Evolutionary conservation across 306 rosid species (phyloP), one percentile per base, ranked within the genome.

Genomic region (Prunus mongolica): DNA sequence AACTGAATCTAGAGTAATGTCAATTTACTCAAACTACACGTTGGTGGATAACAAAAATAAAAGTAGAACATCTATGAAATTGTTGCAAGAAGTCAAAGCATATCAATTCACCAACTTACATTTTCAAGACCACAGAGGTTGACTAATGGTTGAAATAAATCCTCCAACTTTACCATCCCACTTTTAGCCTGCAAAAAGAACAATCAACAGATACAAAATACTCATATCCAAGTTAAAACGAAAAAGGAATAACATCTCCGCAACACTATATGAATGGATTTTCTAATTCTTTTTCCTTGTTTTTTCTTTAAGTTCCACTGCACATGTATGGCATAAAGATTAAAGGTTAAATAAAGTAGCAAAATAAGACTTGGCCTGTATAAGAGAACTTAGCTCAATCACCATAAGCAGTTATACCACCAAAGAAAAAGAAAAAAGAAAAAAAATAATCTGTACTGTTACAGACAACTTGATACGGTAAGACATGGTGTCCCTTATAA

Each of bases 101-200:
- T 32, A 20, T 32, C 13, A 14, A 76, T 22, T 38, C 80, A 52
- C 71, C 61, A 79, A 85, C 98, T 88, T 84, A 94, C 98, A 84
- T 84, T 94, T 81, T 89, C 84, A 74, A 88, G 73, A 69, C 64
- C 71, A 62, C 95, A 92, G 71, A 94, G 95, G 73, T 89, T 90
- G 82, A 94, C 86, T 76, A 94, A 85, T 28, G 96, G 95, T 76
- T 84, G 78, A 82, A 92, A 72, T 82, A 90, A 52, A 80, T 79
- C 81, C 86, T 94, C 97, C 85, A 87, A 64, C 63, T 72, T 54
- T 49, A 75, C 51, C 85, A 88, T 87, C 65, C 95, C 95, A 81
- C 82, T 86, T 81, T 82, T 84, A 77, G 89, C 74, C 98, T 94
- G 90, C 86, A 87, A 74, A 6, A 41, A 69, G 65, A 65, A 74